Base-by-base conservation (phyloP, 805 yeast species). In the Myxozyma melibiosi region DNA sequence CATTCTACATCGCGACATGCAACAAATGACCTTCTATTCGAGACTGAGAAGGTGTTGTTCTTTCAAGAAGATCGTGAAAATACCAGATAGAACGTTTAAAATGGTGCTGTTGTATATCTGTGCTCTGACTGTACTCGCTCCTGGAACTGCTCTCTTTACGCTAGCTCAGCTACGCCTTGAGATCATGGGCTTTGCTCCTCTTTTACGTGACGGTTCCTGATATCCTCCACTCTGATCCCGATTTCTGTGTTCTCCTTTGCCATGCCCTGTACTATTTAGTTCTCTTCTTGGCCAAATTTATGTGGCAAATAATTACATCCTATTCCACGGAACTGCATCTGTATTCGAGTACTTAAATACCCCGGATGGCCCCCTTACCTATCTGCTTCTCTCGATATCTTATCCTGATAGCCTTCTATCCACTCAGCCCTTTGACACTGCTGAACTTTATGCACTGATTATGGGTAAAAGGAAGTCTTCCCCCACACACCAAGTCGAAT, bases 401-500 rank as follows among this genome's bases (percentile, higher is more conserved):
- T n/a, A n/a, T n/a, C n/a, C n/a, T n/a, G n/a, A n/a, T n/a, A n/a
- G n/a, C n/a, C n/a, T n/a, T n/a, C n/a, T n/a, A n/a, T n/a, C n/a
- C n/a, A n/a, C n/a, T n/a, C n/a, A n/a, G n/a, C n/a, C n/a, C n/a
- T n/a, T n/a, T n/a, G n/a, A n/a, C n/a, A n/a, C n/a, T n/a, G n/a
- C n/a, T n/a, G n/a, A n/a, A n/a, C n/a, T n/a, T n/a, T 42, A 42
- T 42, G 16, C 13, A 16, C 13, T 11, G 11, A 24, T 2, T 22
- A 55, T 55, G 54, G 47, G 43, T n/a, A 49, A 46, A 28, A 55
- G 50, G 30, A 57, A 57, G 31, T 18, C 38, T 3, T 27, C 14
- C 11, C 33, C 13, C 11, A 31, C 43, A 3, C 18, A 20, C 24
- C 57, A 56, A 35, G 20, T 45, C 38, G 43, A 18, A 1, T 58